Base-by-base conservation (phyloP, 2,329 filamentous ascomycete genomes). In the Cladophialophora bantiana region DNA sequence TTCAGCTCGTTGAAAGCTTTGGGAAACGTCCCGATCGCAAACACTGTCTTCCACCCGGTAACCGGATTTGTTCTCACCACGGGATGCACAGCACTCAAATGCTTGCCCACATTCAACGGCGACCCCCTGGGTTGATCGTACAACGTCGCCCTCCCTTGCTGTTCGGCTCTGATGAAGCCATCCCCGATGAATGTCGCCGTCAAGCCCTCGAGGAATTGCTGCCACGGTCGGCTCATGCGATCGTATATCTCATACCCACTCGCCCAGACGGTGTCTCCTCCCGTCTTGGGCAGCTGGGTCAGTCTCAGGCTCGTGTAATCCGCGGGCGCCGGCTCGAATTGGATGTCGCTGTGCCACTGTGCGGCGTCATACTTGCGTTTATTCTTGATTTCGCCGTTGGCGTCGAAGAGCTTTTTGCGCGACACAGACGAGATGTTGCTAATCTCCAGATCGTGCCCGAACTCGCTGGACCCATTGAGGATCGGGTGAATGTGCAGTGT, bases 241-340 rank as follows among this genome's bases (percentile, higher is more conserved):
- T 90, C 88, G 72, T 89, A 90, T 12, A 89, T 77, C 71, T 90
- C 88, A 73, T 90, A 90, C 0, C 86, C 87, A 0, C 86, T 88
- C 0, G 88, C 88, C 87, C 88, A 90, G 7, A 90, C 82, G 0
- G 88, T 90, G 74, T 89, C 85, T 5, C 70, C 71, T 6, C 86
- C 86, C 0, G 83, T 86, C 58, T 80, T 79, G 1, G 87, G 87
- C 0, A 89, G 77, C 56, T 85, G 78, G 3, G 82, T 83, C 1
- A 89, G 77, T 35, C 86, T 82, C 18, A 90, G 78, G 0, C 85
- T 81, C 0, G 87, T 83, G 71, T 90, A 91, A 73, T 91, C 88
- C 7, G 83, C 83, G 0, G 89, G 88, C 2, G 86, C 78, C 0
- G 83, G 84, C 77, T 91, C 89, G 67, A 89, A 90, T 0, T 85